Evolutionary conservation across 306 rosid genomes (phyloP).

Genomic region (Fragaria iinumae): DNA sequence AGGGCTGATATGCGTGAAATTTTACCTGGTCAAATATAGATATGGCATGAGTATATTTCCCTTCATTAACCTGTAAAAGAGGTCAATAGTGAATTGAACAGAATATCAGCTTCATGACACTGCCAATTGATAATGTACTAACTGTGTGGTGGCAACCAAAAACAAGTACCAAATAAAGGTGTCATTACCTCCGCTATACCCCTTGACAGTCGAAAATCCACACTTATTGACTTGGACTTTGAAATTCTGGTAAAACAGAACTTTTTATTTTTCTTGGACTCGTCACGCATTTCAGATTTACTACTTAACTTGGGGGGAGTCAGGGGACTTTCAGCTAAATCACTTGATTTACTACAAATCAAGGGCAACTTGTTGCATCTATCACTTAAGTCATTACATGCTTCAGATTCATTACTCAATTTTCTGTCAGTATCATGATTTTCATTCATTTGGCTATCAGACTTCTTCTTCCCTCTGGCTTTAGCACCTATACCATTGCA

Average conservation of each 20-base stretch:
- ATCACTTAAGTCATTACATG: constrained; percentile 62
- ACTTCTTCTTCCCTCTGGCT: constrained; percentile 37
- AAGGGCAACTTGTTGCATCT: constrained; percentile 52
- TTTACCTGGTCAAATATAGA: constrained; percentile 86
- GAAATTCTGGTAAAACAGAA: constrained; percentile 72
- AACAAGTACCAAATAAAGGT: not conserved
- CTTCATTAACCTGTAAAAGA: constrained; percentile 82
- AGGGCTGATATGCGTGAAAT: constrained; percentile 19
- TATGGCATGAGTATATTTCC: constrained; percentile 87
- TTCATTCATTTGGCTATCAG: constrained; percentile 47
- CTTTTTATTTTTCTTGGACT: constrained; percentile 66
- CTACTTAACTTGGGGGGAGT: constrained; percentile 41
- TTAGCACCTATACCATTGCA: not conserved
- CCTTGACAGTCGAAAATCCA: constrained; percentile 93
- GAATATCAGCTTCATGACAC: constrained; percentile 2
- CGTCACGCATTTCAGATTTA: constrained; percentile 48
- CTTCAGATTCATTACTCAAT: constrained; percentile 55
- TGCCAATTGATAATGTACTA: constrained; percentile 17
- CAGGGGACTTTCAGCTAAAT: constrained; percentile 40
- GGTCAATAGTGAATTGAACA: constrained; percentile 10
- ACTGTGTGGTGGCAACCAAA: constrained; percentile 11
- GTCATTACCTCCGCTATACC: constrained; percentile 87
- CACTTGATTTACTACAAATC: constrained; percentile 45
- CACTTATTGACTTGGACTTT: constrained; percentile 76
- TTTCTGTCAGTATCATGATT: constrained; percentile 47